Conservation (phyloP, 1,139 yeast species). For the Ogataea hybrid region DNA sequence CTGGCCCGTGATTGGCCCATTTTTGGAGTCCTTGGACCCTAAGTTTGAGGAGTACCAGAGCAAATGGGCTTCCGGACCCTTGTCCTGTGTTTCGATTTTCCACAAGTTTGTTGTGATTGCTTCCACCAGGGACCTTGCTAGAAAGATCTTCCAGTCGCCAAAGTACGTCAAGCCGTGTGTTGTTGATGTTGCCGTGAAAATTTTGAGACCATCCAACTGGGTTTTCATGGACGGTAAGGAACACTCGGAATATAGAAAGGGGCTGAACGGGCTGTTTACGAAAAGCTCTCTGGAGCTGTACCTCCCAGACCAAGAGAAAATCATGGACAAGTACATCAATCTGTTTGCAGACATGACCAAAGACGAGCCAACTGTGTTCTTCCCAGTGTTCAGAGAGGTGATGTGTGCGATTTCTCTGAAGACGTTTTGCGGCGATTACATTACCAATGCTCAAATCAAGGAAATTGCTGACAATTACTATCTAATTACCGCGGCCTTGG, state of each 20-base stretch:
- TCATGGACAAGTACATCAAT: constrained; percentile 79
- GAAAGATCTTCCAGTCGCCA: constrained; percentile 85
- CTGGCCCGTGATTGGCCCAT: constrained; percentile 97
- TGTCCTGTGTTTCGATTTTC: constrained; percentile 94
- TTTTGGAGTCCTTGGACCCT: constrained; percentile 92
- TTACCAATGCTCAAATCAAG: constrained; percentile 85
- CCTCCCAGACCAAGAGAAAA: constrained; percentile 77
- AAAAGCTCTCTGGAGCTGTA: constrained; percentile 79
- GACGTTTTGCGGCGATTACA: constrained; percentile 94
- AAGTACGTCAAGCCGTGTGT: constrained; percentile 93
- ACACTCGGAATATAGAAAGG: constrained; percentile 88
- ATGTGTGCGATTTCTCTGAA: constrained; percentile 91
- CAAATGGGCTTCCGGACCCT: constrained; percentile 93
- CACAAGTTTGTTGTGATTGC: constrained; percentile 98
- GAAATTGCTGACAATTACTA: constrained; percentile 89
- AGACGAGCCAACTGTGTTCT: constrained; percentile 65
- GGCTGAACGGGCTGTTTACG: constrained; percentile 86
- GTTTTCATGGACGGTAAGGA: constrained; percentile 95
- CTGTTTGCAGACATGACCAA: constrained; percentile 56
- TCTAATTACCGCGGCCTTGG: constrained; percentile 90
- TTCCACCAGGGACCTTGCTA: constrained; percentile 81
- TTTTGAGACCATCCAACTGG: constrained; percentile 95
- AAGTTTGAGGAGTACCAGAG: constrained; percentile 90
- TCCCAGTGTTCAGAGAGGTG: constrained; percentile 93
- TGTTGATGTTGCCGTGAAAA: constrained; percentile 93